phyloP scores from a whole-genome alignment of 257 asterid species.

The Nemophila menziesii region DNA sequence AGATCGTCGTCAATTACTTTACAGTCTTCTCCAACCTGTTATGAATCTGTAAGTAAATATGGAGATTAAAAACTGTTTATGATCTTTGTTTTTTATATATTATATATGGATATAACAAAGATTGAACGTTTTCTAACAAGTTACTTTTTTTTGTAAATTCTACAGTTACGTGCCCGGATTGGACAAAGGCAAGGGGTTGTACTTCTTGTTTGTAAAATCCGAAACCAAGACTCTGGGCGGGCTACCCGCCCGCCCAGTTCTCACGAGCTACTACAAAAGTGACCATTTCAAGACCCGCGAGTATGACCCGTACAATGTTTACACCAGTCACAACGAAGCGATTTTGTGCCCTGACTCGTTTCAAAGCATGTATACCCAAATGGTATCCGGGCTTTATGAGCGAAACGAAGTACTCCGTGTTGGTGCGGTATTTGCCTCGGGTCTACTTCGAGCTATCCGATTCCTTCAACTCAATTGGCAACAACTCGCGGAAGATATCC shows the following conservation, averaged over 20 bases:
- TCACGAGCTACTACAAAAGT: constrained; percentile 94
- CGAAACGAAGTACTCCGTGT: constrained; percentile 84
- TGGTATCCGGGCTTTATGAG: constrained; percentile 88
- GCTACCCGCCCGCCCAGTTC: constrained; percentile 84
- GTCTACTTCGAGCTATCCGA: constrained; percentile 94
- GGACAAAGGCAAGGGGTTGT: constrained; percentile 85
- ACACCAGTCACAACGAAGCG: constrained; percentile 92
- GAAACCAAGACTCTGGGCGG: constrained; percentile 93
- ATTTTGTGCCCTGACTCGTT: constrained; percentile 83
- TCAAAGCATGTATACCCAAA: constrained; percentile 96
- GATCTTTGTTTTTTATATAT: not conserved
- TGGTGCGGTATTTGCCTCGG: constrained; percentile 93
- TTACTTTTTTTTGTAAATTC: constrained; percentile 14
- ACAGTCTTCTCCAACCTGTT: constrained; percentile 94
- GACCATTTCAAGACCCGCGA: constrained; percentile 95
- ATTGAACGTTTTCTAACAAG: constrained; percentile 13
- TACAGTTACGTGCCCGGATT: constrained; percentile 87
- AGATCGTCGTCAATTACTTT: constrained; percentile 95
- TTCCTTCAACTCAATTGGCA: constrained; percentile 81
- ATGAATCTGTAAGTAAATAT: constrained; percentile 71
- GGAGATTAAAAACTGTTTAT: not conserved
- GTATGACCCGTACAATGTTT: constrained; percentile 82
- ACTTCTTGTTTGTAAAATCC: constrained; percentile 73
- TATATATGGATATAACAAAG: no score
- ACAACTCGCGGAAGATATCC: constrained; percentile 48